Conservation (phyloP, 2,329 filamentous ascomycete genomes). For the Chaetomiaceae sp. region DNA sequence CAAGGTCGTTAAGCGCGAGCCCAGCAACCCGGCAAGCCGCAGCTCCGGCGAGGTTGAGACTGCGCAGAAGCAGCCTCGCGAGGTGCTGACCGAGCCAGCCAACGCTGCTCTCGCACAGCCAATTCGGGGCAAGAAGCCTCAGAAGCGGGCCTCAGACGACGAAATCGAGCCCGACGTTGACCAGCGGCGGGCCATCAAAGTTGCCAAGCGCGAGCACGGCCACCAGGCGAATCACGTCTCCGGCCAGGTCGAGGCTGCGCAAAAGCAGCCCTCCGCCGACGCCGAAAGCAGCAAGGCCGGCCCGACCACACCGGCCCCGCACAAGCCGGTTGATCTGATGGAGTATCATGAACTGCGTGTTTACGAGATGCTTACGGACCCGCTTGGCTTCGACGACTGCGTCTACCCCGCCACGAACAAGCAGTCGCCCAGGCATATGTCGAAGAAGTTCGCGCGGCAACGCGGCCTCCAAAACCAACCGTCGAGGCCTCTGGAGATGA, state of each 20-base stretch:
- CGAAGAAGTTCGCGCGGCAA: constrained; percentile 7
- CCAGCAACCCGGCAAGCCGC: not conserved
- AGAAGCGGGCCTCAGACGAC: constrained; percentile 8
- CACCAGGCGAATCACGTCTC: not conserved
- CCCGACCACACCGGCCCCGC: not conserved
- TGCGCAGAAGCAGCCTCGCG: no score
- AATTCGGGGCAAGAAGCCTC: constrained; percentile 3
- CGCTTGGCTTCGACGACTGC: constrained; percentile 22
- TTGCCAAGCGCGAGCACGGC: constrained; percentile 2
- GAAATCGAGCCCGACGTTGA: not conserved
- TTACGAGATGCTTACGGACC: constrained; percentile 20
- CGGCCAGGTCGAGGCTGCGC: not conserved
- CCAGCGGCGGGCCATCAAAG: constrained; percentile 6
- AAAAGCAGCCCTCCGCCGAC: not conserved
- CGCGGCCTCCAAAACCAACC: constrained; percentile 7
- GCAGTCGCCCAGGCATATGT: not conserved
- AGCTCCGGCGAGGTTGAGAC: no score
- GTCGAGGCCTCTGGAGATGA: constrained; percentile 11
- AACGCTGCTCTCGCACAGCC: no score
- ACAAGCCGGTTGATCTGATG: constrained; percentile 7
- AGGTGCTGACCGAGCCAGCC: no score
- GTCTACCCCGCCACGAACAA: constrained; percentile 16
- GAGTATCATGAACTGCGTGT: constrained; percentile 16
- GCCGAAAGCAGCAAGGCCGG: not conserved
- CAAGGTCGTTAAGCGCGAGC: no score